A percentile compares a stretch with the other conserved stretches of the same genome.
Evolutionary conservation across 2,329 filamentous ascomycete genomes (phyloP).

Genomic region (Teratosphaeria gauchensis): DNA sequence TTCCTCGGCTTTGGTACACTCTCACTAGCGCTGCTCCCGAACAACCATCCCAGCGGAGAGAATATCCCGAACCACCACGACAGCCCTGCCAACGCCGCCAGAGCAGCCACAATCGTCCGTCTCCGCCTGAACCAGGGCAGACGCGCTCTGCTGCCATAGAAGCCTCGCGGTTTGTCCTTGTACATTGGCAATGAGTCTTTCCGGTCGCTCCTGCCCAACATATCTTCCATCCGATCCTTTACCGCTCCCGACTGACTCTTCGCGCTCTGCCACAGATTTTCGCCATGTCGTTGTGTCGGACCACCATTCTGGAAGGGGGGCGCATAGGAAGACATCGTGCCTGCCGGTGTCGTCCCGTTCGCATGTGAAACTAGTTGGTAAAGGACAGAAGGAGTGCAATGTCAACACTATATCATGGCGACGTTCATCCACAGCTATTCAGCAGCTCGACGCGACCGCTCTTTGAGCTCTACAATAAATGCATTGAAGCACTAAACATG

Average conservation of each 20-base stretch:
- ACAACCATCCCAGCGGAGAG: conserved; percentile 24
- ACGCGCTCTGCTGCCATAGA: conserved; percentile 48
- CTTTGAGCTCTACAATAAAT: background rate
- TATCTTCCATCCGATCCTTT: background rate
- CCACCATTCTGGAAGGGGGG: conserved; percentile 7
- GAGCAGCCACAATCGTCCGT: conserved; percentile 45
- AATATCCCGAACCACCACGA: conserved; percentile 61
- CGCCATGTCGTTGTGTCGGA: conserved; percentile 32
- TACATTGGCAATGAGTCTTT: conserved; percentile 72
- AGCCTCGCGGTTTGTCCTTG: conserved; percentile 92
- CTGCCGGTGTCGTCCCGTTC: background rate
- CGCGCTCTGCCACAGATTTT: conserved; percentile 10
- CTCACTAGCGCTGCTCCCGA: conserved; percentile 2
- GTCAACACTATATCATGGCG: background rate
- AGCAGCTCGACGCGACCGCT: background rate
- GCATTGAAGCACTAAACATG: background rate
- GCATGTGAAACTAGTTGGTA: background rate
- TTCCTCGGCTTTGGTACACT: conserved; percentile 4
- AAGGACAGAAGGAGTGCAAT: background rate
- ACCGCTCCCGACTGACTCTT: background rate
- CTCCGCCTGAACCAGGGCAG: conserved; percentile 54
- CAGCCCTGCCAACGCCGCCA: conserved; percentile 49
- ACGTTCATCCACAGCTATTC: background rate
- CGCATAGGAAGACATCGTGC: background rate
- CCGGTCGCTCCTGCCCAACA: conserved; percentile 36